These are phyloP conservation scores for Suillus americanus DNA, from an alignment of 768 basidiomycete species.

Conservation along the genomic window DNA sequence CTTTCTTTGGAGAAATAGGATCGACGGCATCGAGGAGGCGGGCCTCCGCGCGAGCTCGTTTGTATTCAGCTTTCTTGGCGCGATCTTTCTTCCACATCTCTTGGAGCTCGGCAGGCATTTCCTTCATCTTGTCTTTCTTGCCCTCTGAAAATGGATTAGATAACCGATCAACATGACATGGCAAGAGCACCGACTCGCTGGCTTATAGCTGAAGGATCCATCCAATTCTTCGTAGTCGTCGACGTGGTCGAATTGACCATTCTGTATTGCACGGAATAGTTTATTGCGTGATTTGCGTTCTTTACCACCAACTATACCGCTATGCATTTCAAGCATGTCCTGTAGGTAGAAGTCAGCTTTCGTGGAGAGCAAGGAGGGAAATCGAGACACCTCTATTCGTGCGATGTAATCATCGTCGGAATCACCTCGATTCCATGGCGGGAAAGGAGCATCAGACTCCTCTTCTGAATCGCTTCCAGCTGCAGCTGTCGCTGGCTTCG, in stretches of 20 bases:
- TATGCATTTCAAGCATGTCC: constrained; percentile 63
- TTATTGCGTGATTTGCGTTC: constrained; percentile 53
- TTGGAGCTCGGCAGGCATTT: constrained; percentile 56
- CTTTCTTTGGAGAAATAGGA: constrained; percentile 59
- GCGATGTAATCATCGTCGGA: constrained; percentile 59
- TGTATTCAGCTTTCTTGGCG: constrained; percentile 75
- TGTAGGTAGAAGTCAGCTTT: constrained; percentile 39
- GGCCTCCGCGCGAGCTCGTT: constrained; percentile 57
- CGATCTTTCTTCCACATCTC: constrained; percentile 83
- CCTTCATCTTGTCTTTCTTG: constrained; percentile 50
- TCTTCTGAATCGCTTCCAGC: constrained; percentile 33
- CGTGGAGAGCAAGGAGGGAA: neutral
- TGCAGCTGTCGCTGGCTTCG: constrained; percentile 5
- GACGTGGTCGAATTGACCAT: constrained; percentile 50
- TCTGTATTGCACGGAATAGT: constrained; percentile 57
- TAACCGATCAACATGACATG: neutral
- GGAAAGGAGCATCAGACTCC: constrained; percentile 20
- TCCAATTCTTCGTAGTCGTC: constrained; percentile 27
- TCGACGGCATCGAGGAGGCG: constrained; percentile 60
- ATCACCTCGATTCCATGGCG: constrained; percentile 42
- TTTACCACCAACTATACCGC: constrained; percentile 42
- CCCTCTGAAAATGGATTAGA: constrained; percentile 15
- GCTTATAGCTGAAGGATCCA: constrained; percentile 24
- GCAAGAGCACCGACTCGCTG: constrained; percentile 47
- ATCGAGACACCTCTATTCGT: constrained; percentile 48